phyloP scores from a whole-genome alignment of 1,284 basidiomycete genomes.

The Bondarzewia mesenterica region DNA sequence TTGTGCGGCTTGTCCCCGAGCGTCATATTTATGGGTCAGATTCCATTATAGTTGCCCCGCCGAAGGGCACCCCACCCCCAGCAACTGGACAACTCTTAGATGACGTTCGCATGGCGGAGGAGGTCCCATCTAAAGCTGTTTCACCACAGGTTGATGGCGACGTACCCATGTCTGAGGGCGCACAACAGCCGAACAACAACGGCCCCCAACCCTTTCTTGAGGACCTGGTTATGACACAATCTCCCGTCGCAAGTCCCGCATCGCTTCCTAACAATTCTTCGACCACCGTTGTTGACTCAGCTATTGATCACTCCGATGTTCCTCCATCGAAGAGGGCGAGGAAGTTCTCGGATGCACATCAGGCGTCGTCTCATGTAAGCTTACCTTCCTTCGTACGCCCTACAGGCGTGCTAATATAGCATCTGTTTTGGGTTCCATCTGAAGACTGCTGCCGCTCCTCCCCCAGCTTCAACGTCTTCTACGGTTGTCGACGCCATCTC shows the following conservation, averaged over 20 bases:
- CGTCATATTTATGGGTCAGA: slow-evolving; percentile 23
- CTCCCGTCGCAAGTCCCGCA: slow-evolving; percentile 29
- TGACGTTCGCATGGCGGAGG: slow-evolving; percentile 45
- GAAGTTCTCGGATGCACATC: slow-evolving; percentile 45
- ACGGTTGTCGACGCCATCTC: slow-evolving; percentile 8
- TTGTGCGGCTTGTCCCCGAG: slow-evolving; percentile 7
- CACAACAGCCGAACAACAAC: slow-evolving; percentile 30
- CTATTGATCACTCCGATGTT: slow-evolving; percentile 46
- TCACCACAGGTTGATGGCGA: slow-evolving; percentile 7
- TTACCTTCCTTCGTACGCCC: slow-evolving; percentile 35
- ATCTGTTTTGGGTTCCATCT: slow-evolving; percentile 24
- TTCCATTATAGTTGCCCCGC: slow-evolving; percentile 36
- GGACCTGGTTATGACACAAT: slow-evolving; percentile 27
- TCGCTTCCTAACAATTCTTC: slow-evolving; percentile 24
- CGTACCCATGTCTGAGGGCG: slow-evolving; percentile 26
- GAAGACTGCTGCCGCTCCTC: slow-evolving; percentile 62
- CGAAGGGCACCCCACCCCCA: slow-evolving; percentile 39
- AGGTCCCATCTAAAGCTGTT: slow-evolving; percentile 21
- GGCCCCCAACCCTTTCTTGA: slow-evolving; percentile 21
- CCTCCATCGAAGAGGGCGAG: slow-evolving; percentile 64
- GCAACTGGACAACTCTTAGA: slow-evolving; percentile 35
- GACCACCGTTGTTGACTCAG: slow-evolving; percentile 30
- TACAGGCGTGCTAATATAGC: slow-evolving; percentile 47
- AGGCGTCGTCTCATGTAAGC: slow-evolving; percentile 58
- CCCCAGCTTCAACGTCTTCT: slow-evolving; percentile 31